These are phyloP conservation scores for Buxus sempervirens DNA, from an alignment of 164 flowering plant genomes.

Conservation along the genomic window DNA sequence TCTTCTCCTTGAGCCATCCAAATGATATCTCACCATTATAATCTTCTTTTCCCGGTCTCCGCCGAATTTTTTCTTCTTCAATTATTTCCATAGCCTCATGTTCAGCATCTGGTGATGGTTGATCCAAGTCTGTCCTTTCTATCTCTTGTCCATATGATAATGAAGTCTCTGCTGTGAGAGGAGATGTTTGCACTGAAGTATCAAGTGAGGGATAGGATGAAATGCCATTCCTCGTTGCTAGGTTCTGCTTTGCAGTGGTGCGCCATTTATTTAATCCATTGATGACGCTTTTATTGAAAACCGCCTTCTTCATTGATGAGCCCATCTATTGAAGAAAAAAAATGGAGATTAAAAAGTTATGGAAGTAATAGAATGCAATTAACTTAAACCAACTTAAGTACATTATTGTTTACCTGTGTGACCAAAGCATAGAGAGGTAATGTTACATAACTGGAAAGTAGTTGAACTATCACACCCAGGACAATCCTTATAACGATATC, in stretches of 20 bases:
- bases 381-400: background rate
- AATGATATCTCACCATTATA: slow-evolving; percentile 6
- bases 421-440: slow-evolving; percentile 70
- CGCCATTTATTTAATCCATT: slow-evolving; percentile 15
- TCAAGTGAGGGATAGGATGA: background rate
- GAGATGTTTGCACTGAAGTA: background rate
- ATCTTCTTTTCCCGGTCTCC: background rate
- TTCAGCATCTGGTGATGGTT: background rate
- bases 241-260: slow-evolving; percentile 6
- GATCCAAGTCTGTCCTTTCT: background rate
- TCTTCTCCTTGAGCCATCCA: background rate
- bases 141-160: slow-evolving; percentile 4
- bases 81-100: background rate
- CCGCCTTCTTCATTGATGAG: background rate
- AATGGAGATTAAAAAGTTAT: background rate
- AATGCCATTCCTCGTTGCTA: background rate
- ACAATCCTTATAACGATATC: slow-evolving; percentile 47
- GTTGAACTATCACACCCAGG: slow-evolving; percentile 44
- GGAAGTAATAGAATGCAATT: background rate
- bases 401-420: slow-evolving; percentile 49
- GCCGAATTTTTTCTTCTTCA: background rate
- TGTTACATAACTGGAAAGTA: slow-evolving; percentile 64
- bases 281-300: slow-evolving; percentile 9
- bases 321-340: slow-evolving; percentile 19
- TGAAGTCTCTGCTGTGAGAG: background rate